These are phyloP conservation scores for Globisporangium iwayamae DNA, from an alignment of 352 stramenopile genomes.

Conservation along the genomic window DNA sequence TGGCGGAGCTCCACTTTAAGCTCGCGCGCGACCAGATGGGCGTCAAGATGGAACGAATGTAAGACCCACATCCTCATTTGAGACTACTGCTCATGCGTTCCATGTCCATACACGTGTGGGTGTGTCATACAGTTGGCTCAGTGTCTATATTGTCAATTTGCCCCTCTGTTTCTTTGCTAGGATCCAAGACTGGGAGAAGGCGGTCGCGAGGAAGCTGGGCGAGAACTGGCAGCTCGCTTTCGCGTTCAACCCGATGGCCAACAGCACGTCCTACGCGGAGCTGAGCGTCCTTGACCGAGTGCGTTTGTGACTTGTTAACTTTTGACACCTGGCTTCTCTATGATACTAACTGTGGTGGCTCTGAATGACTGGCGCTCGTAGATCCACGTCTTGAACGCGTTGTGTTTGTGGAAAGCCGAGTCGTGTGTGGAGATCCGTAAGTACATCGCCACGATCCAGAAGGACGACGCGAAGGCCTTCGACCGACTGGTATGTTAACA, in stretches of 20 bases:
- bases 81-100: neutral
- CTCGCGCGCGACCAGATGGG: slow-evolving; percentile 64
- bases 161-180: slow-evolving; percentile 23
- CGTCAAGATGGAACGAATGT: slow-evolving; percentile 83
- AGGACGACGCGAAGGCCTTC: slow-evolving; percentile 54
- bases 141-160: neutral
- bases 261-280: slow-evolving; percentile 44
- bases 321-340: neutral
- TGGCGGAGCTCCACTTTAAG: slow-evolving; percentile 83
- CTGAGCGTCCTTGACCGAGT: slow-evolving; percentile 61
- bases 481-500: slow-evolving; percentile 47
- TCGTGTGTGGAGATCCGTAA: slow-evolving; percentile 78
- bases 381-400: slow-evolving; percentile 73
- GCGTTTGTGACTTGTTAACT: slow-evolving; percentile 5
- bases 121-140: neutral
- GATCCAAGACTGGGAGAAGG: slow-evolving; percentile 82
- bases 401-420: slow-evolving; percentile 83
- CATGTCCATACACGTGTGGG: neutral
- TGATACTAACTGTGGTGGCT: neutral
- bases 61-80: neutral
- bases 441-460: slow-evolving; percentile 55
- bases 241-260: slow-evolving; percentile 56
- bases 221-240: slow-evolving; percentile 80
- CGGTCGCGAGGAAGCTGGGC: slow-evolving; percentile 61
- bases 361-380: slow-evolving; percentile 15